These are phyloP conservation scores for Annona cherimola DNA, from an alignment of 164 flowering plant genomes.

Conservation along the genomic window DNA sequence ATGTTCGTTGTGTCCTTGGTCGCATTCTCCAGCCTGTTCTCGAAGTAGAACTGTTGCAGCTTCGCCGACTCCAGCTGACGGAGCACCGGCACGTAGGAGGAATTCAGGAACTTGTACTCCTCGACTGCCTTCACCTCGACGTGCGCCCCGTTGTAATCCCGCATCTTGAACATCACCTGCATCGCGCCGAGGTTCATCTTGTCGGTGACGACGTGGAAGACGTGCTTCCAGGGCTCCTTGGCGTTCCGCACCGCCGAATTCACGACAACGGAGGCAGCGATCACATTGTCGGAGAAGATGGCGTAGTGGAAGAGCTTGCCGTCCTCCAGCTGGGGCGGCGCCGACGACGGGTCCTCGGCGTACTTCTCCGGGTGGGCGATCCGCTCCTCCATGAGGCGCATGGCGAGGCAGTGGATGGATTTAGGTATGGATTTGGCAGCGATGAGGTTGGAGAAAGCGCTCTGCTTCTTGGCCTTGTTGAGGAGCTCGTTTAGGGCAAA, in stretches of 20 bases:
- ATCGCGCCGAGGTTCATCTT: slow-evolving; percentile 26
- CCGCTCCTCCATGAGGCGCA: slow-evolving; percentile 27
- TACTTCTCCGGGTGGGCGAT: slow-evolving; percentile 25
- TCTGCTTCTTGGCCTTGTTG: slow-evolving; percentile 25
- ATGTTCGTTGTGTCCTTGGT: slow-evolving; percentile 25
- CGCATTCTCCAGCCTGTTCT: slow-evolving; percentile 28
- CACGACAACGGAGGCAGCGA: slow-evolving; percentile 31
- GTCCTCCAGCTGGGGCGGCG: slow-evolving; percentile 20
- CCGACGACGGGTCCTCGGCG: slow-evolving; percentile 5
- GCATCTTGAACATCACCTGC: slow-evolving; percentile 29
- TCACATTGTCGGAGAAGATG: slow-evolving; percentile 22
- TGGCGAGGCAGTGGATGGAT: slow-evolving; percentile 27
- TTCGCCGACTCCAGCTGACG: slow-evolving; percentile 28
- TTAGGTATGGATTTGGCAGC: slow-evolving; percentile 30
- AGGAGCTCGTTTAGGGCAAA: slow-evolving; percentile 26
- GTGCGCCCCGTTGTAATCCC: slow-evolving; percentile 20
- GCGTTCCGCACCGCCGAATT: slow-evolving; percentile 27
- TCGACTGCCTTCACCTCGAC: slow-evolving; percentile 29
- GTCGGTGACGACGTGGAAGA: slow-evolving; percentile 31
- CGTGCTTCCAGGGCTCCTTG: slow-evolving; percentile 25
- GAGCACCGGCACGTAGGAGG: slow-evolving; percentile 25
- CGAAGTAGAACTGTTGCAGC: slow-evolving; percentile 26
- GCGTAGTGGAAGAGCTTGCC: slow-evolving; percentile 25
- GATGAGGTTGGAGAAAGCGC: slow-evolving; percentile 28
- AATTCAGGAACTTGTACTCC: slow-evolving; percentile 27